A percentile compares a stretch with the other conserved stretches of the same genome.
phyloP scores from a whole-genome alignment of 2,329 filamentous ascomycete genomes.

The Cyanodermella asteris region DNA sequence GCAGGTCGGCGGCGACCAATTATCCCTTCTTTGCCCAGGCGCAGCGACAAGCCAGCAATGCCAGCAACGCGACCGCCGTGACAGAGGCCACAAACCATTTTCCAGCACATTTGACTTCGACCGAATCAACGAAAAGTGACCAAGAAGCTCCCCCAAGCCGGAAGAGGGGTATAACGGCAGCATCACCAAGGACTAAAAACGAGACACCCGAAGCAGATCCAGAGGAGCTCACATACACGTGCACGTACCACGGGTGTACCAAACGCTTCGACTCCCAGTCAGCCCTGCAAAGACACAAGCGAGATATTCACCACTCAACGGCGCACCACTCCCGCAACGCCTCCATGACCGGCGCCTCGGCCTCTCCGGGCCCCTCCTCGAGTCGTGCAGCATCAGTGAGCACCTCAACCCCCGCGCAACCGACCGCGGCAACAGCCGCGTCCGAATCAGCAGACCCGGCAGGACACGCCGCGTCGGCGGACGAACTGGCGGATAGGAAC shows the following conservation, averaged over 20 bases:
- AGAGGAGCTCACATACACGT: conserved; percentile 91
- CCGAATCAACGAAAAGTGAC: conserved; percentile 40
- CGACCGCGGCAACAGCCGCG: conserved; percentile 6
- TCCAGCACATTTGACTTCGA: conserved; percentile 34
- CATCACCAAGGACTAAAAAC: background rate
- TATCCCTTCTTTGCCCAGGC: conserved; percentile 22
- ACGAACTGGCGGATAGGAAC: conserved; percentile 44
- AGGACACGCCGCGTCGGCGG: conserved; percentile 24
- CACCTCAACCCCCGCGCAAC: conserved; percentile 9
- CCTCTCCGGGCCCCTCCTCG: conserved; percentile 2
- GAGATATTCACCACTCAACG: conserved; percentile 54
- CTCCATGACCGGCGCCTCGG: conserved; percentile 3
- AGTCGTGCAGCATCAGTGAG: conserved; percentile 8
- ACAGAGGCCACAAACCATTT: conserved; percentile 31
- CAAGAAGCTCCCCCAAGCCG: conserved; percentile 11
- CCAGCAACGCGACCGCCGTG: conserved; percentile 13
- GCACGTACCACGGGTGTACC: conserved; percentile 81
- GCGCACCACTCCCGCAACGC: conserved; percentile 3
- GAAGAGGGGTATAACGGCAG: conserved; percentile 1
- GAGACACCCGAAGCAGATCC: no score
- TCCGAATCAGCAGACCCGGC: conserved; percentile 3
- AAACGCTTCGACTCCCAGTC: conserved; percentile 71
- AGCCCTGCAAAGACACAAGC: conserved; percentile 84
- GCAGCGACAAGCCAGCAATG: conserved; percentile 9
- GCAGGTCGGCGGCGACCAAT: conserved; percentile 10